Percentiles rank a stretch among this genome's conserved stretches.
phyloP scores from a whole-genome alignment of 305 asterid species.

The Fraxinus nigra region DNA sequence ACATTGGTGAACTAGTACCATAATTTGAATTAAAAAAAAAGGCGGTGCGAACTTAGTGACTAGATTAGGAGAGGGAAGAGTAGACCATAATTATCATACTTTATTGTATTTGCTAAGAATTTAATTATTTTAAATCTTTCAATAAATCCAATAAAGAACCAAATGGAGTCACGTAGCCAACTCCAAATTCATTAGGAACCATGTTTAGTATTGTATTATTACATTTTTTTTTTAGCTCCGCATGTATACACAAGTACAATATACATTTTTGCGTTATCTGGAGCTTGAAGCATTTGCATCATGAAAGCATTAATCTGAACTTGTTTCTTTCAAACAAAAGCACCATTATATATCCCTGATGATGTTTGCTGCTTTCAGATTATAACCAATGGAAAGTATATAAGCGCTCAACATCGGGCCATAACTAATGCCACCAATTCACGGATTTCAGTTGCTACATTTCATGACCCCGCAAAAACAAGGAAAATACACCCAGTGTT shows the following conservation, averaged over 20 bases:
- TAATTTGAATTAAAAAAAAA: not conserved
- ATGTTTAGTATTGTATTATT: not conserved
- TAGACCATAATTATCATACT: not conserved
- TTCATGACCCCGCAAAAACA: conserved; percentile 84
- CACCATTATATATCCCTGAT: conserved; percentile 1
- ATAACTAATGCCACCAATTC: conserved; percentile 59
- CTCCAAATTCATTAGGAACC: not conserved
- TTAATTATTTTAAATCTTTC: not conserved
- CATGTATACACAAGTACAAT: not conserved
- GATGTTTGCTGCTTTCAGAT: conserved; percentile 41
- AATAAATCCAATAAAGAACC: not conserved
- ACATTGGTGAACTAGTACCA: not conserved
- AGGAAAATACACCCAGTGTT: conserved; percentile 52
- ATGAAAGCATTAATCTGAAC: not conserved
- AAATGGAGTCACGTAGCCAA: not conserved
- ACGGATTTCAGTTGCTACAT: conserved; percentile 81
- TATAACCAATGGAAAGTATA: conserved; percentile 73
- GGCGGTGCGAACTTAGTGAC: not conserved
- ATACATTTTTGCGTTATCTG: not conserved
- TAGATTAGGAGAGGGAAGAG: not conserved
- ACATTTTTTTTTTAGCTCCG: not conserved
- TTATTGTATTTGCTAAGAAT: not conserved
- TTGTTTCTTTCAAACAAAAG: not conserved
- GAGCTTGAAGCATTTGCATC: not conserved
- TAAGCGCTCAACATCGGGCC: conserved; percentile 78